phyloP scores from a whole-genome alignment of 495 filamentous ascomycete genomes.

The Hypomontagnella submonticulosa region DNA sequence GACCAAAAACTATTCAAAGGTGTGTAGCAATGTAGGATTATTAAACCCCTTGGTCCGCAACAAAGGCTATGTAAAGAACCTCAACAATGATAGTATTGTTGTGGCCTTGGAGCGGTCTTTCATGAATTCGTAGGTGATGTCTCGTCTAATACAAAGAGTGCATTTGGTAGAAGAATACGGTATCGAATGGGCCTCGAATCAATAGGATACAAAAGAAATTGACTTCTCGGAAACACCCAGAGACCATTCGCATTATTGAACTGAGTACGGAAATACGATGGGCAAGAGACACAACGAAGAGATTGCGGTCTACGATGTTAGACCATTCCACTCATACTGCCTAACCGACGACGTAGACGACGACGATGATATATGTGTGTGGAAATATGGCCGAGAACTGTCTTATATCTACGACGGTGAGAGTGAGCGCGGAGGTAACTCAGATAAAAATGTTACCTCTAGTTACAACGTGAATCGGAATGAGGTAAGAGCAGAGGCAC shows the following conservation, averaged over 20 bases:
- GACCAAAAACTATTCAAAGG: too few relatives aligned
- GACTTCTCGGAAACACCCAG: not conserved
- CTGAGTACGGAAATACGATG: slow-evolving; percentile 3
- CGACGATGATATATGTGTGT: slow-evolving; percentile 41
- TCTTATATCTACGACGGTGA: slow-evolving; percentile 26
- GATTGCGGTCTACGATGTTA: slow-evolving; percentile 23
- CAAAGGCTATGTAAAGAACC: not conserved
- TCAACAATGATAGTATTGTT: slow-evolving; percentile 3
- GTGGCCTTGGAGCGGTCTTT: slow-evolving; percentile 18
- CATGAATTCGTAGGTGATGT: not conserved
- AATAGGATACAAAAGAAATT: not conserved
- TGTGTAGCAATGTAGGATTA: too few relatives aligned
- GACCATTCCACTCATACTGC: slow-evolving; percentile 37
- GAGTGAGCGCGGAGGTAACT: not conserved
- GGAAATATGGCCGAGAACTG: slow-evolving; percentile 20
- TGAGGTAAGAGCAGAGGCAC: not conserved
- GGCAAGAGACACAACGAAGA: not conserved
- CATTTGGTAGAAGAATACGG: not conserved
- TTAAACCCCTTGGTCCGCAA: not conserved
- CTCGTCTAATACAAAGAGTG: slow-evolving; percentile 13
- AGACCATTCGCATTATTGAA: not conserved
- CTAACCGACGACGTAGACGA: slow-evolving; percentile 30
- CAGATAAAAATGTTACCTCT: not conserved
- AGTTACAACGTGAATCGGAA: not conserved
- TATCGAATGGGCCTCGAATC: not conserved